A percentile compares a stretch with the other conserved stretches of the same genome.
Conservation (phyloP, 148 eudicot species). For the Vaccinium myrtillus region DNA sequence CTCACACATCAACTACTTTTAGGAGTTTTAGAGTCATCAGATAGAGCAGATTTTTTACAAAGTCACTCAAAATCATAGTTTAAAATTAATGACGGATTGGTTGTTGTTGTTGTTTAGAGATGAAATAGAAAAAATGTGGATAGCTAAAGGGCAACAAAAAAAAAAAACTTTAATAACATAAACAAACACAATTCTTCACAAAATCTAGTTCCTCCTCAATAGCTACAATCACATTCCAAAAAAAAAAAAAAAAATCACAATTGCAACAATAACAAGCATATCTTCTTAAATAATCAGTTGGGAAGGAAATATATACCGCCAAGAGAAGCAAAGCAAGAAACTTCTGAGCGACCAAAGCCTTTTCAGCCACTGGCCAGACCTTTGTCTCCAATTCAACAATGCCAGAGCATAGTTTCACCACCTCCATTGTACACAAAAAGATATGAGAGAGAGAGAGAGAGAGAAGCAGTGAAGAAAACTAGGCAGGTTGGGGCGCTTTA, state of each 20-base stretch:
- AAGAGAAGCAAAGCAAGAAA: slow-evolving; percentile 25
- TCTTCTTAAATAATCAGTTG: not conserved
- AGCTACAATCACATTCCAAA: not conserved
- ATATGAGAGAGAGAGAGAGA: too few species aligned
- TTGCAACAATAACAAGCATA: not conserved
- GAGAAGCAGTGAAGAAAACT: not conserved
- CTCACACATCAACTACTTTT: too few species aligned
- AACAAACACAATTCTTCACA: not conserved
- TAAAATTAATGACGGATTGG: too few species aligned
- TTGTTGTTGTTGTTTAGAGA: too few species aligned
- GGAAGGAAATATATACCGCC: not conserved
- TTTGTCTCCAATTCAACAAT: slow-evolving; percentile 10
- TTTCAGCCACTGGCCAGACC: slow-evolving; percentile 1
- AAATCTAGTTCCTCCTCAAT: not conserved
- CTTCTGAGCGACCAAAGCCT: slow-evolving; percentile 17
- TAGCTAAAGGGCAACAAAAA: too few species aligned
- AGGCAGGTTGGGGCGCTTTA: not conserved
- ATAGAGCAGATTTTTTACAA: too few species aligned
- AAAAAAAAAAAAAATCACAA: not conserved
- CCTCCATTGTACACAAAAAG: slow-evolving; percentile 27
- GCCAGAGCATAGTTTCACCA: not conserved
- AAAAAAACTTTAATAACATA: not conserved
- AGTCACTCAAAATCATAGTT: too few species aligned
- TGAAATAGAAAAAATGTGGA: too few species aligned
- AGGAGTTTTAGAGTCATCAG: too few species aligned